Base-by-base conservation (phyloP, 1,284 basidiomycete genomes). In the Trametes sp. region DNA sequence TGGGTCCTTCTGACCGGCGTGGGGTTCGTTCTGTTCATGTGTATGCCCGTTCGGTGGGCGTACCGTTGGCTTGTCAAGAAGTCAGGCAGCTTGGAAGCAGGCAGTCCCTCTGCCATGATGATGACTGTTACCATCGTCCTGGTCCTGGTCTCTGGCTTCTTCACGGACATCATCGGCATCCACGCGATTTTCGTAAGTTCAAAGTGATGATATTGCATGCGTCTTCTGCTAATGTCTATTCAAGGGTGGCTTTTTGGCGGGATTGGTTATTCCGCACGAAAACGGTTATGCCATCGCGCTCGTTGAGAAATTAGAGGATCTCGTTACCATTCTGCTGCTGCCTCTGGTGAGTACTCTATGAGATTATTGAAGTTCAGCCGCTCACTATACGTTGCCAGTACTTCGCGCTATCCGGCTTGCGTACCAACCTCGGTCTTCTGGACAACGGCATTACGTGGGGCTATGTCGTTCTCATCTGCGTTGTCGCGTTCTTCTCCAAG, bases 221-320 rank as follows among this genome's bases (percentile, higher is more conserved):
- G 29, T 11, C 3, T 13, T 14, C 10, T 44, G 14, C 23, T 58
- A 14, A 51, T 33, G 7, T 26, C 31, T 38, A 28, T 46, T 26
- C 19, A 59, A 88, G 90, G 70, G 92, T 62, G 93, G 89, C 1
- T 98, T 98, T 81, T 73, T 98, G 57, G 92, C 93, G 23, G 96
- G 95, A 46, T 81, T 98, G 14, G 89, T 96, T 72, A 88, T 98
- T 50, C 95, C 96, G 9, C 91, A 95, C 69, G 89, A 96, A 54
- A 92, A 92, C 58, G 94, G 93, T 4, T 95, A 89, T 73, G 92
- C 87, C 4, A 93, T 95, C 52, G 83, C 88, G 0, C 75, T 95
- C 9, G 85, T 87, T 0, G 88, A 90, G 71, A 90, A 87, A 76
- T 78, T 95, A 24, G 94, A 96, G 76, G 94, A 96, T 77, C 76